Base-by-base conservation (phyloP, 305 asterid genomes). In the Vinca major region DNA sequence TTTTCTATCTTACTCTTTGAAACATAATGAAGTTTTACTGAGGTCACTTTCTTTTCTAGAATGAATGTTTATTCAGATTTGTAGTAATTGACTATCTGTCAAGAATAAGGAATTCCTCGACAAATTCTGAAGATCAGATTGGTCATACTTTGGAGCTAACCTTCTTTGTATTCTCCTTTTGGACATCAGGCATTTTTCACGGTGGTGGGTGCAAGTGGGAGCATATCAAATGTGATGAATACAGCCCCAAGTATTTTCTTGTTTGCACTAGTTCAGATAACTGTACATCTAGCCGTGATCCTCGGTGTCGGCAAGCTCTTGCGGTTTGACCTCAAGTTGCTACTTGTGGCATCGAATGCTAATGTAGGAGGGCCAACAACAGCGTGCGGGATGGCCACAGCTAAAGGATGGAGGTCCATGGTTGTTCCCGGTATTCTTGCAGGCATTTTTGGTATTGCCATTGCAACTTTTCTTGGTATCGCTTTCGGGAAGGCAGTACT, bases 321-420 rank as follows among this genome's bases (percentile, higher is more conserved):
- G 57, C 70, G 85, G 8, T 68, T 92, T 21, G 98, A 92, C 56
- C 95, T 76, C 37, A 90, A 78, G 74, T 68, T 80, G 65, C 72
- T 92, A 84, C 96, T 92, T 19, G 47, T 90, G 61, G 98, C 98
- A 56, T 92, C 98, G 8, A 92, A 92, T 53, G 98, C 97, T 17
- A 92, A 92, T 11, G 98, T 90, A 4, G 96, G 97, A 6, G 98
- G 97, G 40, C 98, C 97, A 2, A 90, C 98, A 7, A 92, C 98
- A 47, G 98, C 97, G 8, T 80, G 95, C 71, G 97, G 97, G 52
- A 90, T 92, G 98, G 98, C 98, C 75, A 88, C 94, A 17, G 94
- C 98, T 39, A 90, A 90, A 81, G 98, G 96, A 57, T 92, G 98
- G 98, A 82, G 68, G 62, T 90, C 98, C 60, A 43, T 90, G 12